Evolutionary conservation across 352 stramenopile species (phyloP).

Genomic region (Pythium apleroticum): DNA sequence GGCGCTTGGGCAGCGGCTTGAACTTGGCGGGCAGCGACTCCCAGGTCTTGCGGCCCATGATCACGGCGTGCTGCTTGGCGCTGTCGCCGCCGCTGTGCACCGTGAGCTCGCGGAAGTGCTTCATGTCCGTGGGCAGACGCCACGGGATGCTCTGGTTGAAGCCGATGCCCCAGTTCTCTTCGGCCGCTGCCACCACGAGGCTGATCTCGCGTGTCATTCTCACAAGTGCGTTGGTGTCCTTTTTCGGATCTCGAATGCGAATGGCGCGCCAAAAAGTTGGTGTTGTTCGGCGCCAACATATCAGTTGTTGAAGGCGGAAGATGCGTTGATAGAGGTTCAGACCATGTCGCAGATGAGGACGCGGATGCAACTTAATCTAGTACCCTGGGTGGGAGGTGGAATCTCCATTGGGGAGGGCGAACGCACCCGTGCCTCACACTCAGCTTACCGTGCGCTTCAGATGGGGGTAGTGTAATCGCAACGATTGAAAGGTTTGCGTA

Average conservation of each 20-base stretch:
- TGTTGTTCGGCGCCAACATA: neutral
- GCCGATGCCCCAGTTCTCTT: constrained; percentile 87
- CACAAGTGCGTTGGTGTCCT: constrained; percentile 1
- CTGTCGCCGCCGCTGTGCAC: constrained; percentile 26
- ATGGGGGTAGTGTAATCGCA: too few relatives aligned
- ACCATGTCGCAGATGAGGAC: neutral
- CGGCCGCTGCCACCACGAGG: constrained; percentile 88
- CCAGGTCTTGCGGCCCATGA: constrained; percentile 99
- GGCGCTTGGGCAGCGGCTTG: constrained; percentile 91
- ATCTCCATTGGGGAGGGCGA: too few relatives aligned
- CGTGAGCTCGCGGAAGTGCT: constrained; percentile 96
- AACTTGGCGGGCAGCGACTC: constrained; percentile 97
- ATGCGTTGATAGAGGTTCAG: neutral
- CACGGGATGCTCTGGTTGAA: constrained; percentile 91
- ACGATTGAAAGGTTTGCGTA: too few relatives aligned
- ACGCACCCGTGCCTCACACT: too few relatives aligned
- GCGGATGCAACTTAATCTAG: neutral
- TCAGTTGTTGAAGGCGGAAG: neutral
- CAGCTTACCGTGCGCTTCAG: too few relatives aligned
- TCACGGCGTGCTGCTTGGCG: constrained; percentile 91
- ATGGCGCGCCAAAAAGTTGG: constrained; percentile 12
- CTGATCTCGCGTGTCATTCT: constrained; percentile 36
- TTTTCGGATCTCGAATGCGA: neutral
- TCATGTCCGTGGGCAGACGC: constrained; percentile 95
- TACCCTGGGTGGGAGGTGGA: neutral